Base-by-base conservation (phyloP, 768 basidiomycete species). In the Cyathus striatus region DNA sequence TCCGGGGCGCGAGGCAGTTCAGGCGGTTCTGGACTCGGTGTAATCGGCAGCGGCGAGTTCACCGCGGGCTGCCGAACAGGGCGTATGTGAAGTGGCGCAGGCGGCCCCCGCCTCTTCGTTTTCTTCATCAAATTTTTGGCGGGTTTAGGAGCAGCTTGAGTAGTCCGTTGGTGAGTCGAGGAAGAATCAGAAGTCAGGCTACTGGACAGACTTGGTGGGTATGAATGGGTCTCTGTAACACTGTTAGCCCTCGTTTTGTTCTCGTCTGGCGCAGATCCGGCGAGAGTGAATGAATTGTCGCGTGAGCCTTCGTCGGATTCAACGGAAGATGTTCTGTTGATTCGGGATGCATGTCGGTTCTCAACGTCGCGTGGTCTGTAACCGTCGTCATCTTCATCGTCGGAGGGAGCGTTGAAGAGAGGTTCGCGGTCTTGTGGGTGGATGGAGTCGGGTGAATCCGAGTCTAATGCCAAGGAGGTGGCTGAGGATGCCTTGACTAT, bases 401-500 rank as follows among this genome's bases (percentile, higher is more conserved):
- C 66, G n/a, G 68, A 66, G 14, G 64, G 56, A 1, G 64, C 68
- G 16, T 61, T 58, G 56, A 86, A 87, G 5, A 90, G 66, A 16
- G 87, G 86, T 55, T 86, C 78, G 40, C 65, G 66, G 47, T 79
- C 81, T 2, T 59, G 58, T 17, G 57, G 48, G 24, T 74, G 65
- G 44, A 57, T 35, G 0, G 65, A 60, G 25, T 64, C 57, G 14
- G 71, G 59, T 1, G 64, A 54, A 44, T 70, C 64, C 1, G 70
- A 38, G 17, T 69, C 74, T 17, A 76, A 58, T 18, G 66, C 55
- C 3, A 72, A 54, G 6, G 64, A 49, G 22, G 56, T 50, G 25
- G 60, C 55, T 14, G 61, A 58, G 6, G 79, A 79, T 1, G 83
- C 83, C 64, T 93, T 93, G 57, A 93, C 88, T 41, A 93, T 92